Evolutionary conservation across 306 rosid species (phyloP).

Genomic region (Cucurbita argyrosperma): DNA sequence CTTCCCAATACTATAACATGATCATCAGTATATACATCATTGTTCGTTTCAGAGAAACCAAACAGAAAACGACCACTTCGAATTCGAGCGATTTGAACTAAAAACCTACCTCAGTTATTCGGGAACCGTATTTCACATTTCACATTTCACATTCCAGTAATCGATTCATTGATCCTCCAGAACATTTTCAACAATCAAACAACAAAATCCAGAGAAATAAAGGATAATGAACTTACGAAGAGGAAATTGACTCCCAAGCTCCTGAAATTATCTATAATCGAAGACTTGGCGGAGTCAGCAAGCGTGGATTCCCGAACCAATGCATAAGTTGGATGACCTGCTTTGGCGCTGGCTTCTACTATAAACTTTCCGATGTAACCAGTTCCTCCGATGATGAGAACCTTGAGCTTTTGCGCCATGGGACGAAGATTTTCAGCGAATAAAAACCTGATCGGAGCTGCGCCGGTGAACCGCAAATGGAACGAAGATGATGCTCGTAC

Average conservation of each 20-base stretch:
- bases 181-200: background rate
- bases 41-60: background rate
- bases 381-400: slow-evolving; percentile 27
- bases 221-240: background rate
- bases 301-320: slow-evolving; percentile 22
- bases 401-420: slow-evolving; percentile 15
- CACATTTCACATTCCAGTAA: background rate
- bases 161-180: background rate
- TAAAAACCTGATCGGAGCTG: background rate
- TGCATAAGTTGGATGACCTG: slow-evolving; percentile 18
- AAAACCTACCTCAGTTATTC: background rate
- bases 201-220: background rate
- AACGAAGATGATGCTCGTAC: background rate
- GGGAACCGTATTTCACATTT: background rate
- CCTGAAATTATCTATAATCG: slow-evolving; percentile 17
- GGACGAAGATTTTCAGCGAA: background rate
- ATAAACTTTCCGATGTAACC: slow-evolving; percentile 25
- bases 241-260: slow-evolving; percentile 9
- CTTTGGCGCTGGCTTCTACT: slow-evolving; percentile 26
- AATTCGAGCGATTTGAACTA: background rate
- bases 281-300: slow-evolving; percentile 9
- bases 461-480: background rate
- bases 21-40: background rate
- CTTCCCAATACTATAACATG: background rate
- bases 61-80: background rate